Evolutionary conservation across 331 rosid genomes (phyloP).

Genomic region (Dryas integrifolia): DNA sequence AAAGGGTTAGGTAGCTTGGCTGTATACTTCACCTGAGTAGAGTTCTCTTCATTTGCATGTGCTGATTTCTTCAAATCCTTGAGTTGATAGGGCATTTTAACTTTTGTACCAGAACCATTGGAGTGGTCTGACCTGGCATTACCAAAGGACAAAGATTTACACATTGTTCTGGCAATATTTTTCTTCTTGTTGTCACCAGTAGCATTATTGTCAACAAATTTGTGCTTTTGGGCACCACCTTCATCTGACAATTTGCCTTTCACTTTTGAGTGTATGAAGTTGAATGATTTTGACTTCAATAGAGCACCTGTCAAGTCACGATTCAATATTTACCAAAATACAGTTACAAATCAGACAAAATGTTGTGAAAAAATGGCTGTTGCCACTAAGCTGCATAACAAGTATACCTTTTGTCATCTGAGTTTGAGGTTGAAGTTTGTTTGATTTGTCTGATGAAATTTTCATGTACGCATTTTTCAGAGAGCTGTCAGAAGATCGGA

Average conservation of each 20-base stretch:
- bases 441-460: slow-evolving; percentile 10
- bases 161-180: slow-evolving; percentile 2
- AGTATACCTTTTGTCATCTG: background rate
- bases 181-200: slow-evolving; percentile 9
- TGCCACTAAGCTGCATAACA: slow-evolving; percentile 12
- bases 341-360: background rate
- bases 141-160: slow-evolving; percentile 23
- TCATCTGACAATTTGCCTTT: slow-evolving; percentile 6
- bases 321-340: slow-evolving; percentile 6
- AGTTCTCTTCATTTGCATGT: slow-evolving; percentile 10
- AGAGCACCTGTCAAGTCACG: slow-evolving; percentile 20
- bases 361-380: slow-evolving; percentile 3
- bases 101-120: slow-evolving; percentile 18
- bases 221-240: slow-evolving; percentile 10
- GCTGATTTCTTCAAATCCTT: slow-evolving; percentile 11
- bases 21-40: slow-evolving; percentile 10
- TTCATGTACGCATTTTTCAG: background rate
- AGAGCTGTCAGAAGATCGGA: slow-evolving; percentile 3
- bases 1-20: slow-evolving; percentile 8
- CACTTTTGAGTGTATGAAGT: slow-evolving; percentile 13
- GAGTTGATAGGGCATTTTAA: background rate
- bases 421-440: slow-evolving; percentile 9
- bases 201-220: background rate
- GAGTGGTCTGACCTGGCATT: slow-evolving; percentile 1
- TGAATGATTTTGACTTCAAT: slow-evolving; percentile 18